Conservation (phyloP, 768 basidiomycete genomes). For the Boletus reticulatus region DNA sequence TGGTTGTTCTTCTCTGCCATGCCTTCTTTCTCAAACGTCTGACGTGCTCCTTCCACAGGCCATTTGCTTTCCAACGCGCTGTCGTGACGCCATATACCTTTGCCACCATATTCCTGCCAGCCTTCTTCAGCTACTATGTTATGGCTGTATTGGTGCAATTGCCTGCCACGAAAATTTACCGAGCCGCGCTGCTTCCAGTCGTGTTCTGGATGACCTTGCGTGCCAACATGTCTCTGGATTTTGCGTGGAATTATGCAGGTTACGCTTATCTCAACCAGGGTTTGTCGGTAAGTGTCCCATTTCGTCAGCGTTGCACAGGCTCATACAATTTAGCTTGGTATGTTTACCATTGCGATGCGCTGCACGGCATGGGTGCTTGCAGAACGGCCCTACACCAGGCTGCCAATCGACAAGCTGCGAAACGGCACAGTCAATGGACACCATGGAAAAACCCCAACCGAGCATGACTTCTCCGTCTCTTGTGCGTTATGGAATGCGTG, state of each 20-base stretch:
- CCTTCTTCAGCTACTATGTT: slow-evolving; percentile 44
- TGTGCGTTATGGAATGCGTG: slow-evolving; percentile 28
- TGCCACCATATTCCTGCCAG: slow-evolving; percentile 39
- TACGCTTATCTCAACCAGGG: slow-evolving; percentile 21
- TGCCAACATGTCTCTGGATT: slow-evolving; percentile 30
- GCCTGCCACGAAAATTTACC: slow-evolving; percentile 41
- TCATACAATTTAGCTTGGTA: slow-evolving; percentile 17
- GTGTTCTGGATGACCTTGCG: slow-evolving; percentile 45
- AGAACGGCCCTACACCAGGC: slow-evolving; percentile 10
- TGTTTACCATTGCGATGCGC: slow-evolving; percentile 27
- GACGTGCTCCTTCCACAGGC: slow-evolving; percentile 6
- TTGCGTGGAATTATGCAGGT: slow-evolving; percentile 16
- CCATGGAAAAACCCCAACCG: neutral
- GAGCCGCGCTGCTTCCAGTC: slow-evolving; percentile 48
- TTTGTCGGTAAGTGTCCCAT: slow-evolving; percentile 17
- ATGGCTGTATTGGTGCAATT: slow-evolving; percentile 54
- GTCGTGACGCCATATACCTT: slow-evolving; percentile 28
- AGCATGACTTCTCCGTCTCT: neutral
- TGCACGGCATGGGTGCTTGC: slow-evolving; percentile 21
- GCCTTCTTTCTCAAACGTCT: neutral
- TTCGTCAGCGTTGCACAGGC: neutral
- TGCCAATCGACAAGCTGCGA: slow-evolving; percentile 2
- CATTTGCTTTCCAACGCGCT: slow-evolving; percentile 13
- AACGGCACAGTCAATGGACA: neutral
- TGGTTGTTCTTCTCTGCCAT: slow-evolving; percentile 8